Percentiles rank a stretch among this genome's conserved stretches.
Evolutionary conservation across 2,329 filamentous ascomycete species (phyloP).

Genomic region (Chrysosporium queenslandicum): DNA sequence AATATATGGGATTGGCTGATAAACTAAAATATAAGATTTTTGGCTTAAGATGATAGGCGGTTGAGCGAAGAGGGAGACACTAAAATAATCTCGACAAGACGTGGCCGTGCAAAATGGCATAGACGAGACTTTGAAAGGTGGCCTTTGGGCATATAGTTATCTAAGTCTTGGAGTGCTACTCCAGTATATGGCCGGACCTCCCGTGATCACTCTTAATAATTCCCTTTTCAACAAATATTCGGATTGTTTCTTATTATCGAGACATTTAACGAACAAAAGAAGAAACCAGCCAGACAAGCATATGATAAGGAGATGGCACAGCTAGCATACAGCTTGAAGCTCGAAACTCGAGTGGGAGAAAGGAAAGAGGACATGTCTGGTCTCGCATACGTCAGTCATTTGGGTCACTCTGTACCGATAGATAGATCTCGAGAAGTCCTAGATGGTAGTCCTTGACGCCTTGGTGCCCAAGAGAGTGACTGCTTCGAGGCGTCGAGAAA

Average conservation of each 20-base stretch:
- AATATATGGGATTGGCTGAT: constrained; percentile 35
- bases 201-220: too few species aligned
- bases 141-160: too few species aligned
- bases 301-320: constrained; percentile 2
- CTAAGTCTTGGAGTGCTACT: too few species aligned
- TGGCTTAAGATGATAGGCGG: constrained; percentile 25
- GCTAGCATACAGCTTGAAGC: not conserved
- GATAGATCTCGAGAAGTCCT: not conserved
- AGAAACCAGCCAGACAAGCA: constrained; percentile 3
- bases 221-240: not conserved
- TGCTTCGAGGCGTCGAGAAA: not conserved
- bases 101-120: too few species aligned
- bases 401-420: not conserved
- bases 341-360: not conserved
- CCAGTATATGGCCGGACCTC: too few species aligned
- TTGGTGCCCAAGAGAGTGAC: not conserved
- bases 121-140: too few species aligned
- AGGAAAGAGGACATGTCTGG: not conserved
- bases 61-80: too few species aligned
- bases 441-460: not conserved
- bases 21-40: constrained; percentile 40
- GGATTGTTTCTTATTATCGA: constrained; percentile 5
- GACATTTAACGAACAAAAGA: not conserved
- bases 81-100: too few species aligned
- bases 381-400: not conserved